Conservation (phyloP, 2,329 filamentous ascomycete genomes). For the Xylaria sp. region DNA sequence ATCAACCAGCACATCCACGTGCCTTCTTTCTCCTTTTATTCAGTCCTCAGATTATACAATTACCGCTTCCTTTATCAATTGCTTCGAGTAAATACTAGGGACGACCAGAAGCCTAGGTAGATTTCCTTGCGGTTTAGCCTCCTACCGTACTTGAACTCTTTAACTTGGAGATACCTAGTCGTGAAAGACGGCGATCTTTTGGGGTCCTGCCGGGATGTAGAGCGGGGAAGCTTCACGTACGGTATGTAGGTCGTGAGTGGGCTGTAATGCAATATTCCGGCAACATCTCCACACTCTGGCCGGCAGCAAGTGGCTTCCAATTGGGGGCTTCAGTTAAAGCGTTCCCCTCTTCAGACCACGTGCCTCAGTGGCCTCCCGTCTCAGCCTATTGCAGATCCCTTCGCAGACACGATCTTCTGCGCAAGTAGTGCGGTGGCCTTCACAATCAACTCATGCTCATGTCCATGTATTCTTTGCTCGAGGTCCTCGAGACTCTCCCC, state of each 20-base stretch:
- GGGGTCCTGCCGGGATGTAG: neutral
- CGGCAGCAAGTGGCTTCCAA: conserved; percentile 5
- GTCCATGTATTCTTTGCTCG: conserved; percentile 71
- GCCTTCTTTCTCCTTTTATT: neutral
- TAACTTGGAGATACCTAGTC: conserved; percentile 2
- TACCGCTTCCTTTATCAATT: conserved; percentile 9
- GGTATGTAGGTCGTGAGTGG: neutral
- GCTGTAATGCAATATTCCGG: conserved; percentile 12
- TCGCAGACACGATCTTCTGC: conserved; percentile 42
- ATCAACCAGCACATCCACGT: neutral
- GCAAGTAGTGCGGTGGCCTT: conserved; percentile 63
- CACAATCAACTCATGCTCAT: conserved; percentile 75
- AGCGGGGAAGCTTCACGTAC: conserved; percentile 1
- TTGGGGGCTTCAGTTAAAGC: conserved; percentile 14
- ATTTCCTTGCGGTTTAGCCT: conserved; percentile 3
- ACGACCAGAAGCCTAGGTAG: neutral
- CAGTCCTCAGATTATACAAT: neutral
- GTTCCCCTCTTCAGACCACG: conserved; percentile 11
- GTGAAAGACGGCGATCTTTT: neutral
- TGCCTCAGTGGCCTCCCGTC: neutral
- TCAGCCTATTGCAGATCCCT: conserved; percentile 38
- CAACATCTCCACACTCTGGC: conserved; percentile 21
- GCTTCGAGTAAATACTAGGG: conserved; percentile 4
- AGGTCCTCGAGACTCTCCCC: conserved; percentile 68
- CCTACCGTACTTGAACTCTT: neutral